phyloP scores from a whole-genome alignment of 1,284 basidiomycete species.

The Ustilago cynodontis region DNA sequence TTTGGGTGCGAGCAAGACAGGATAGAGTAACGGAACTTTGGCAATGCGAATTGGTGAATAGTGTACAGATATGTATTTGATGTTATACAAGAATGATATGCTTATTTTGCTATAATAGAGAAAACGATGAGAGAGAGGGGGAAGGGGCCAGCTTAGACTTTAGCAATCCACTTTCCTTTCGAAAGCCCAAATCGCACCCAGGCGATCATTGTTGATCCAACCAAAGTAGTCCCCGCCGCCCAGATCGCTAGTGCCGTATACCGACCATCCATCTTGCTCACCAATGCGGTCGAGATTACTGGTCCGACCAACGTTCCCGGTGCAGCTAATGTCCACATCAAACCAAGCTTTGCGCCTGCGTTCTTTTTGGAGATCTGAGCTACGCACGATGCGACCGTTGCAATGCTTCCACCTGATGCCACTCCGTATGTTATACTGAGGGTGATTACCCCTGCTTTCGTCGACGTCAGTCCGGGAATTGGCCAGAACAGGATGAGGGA shows the following conservation, averaged over 20 bases:
- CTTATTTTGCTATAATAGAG: slow-evolving; percentile 4
- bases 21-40: background rate
- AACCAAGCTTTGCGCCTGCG: slow-evolving; percentile 32
- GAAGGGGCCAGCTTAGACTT: slow-evolving; percentile 17
- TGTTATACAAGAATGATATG: background rate
- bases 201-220: slow-evolving; percentile 35
- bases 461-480: slow-evolving; percentile 37
- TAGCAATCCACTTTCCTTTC: slow-evolving; percentile 27
- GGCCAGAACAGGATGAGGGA: slow-evolving; percentile 44
- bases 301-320: slow-evolving; percentile 46
- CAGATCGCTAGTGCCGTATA: slow-evolving; percentile 46
- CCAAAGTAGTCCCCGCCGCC: slow-evolving; percentile 32
- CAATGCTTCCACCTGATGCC: slow-evolving; percentile 42
- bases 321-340: slow-evolving; percentile 46
- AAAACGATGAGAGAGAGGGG: background rate
- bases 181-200: slow-evolving; percentile 32
- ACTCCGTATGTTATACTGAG: slow-evolving; percentile 38
- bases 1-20: slow-evolving; percentile 26
- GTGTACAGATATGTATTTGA: slow-evolving; percentile 25
- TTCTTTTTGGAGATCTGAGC: slow-evolving; percentile 35
- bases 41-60: slow-evolving; percentile 12
- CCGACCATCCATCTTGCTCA: slow-evolving; percentile 28
- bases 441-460: slow-evolving; percentile 37
- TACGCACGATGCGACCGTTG: slow-evolving; percentile 34
- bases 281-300: slow-evolving; percentile 36